phyloP scores from a whole-genome alignment of 768 basidiomycete species.

The Calocybe gangraenosa region DNA sequence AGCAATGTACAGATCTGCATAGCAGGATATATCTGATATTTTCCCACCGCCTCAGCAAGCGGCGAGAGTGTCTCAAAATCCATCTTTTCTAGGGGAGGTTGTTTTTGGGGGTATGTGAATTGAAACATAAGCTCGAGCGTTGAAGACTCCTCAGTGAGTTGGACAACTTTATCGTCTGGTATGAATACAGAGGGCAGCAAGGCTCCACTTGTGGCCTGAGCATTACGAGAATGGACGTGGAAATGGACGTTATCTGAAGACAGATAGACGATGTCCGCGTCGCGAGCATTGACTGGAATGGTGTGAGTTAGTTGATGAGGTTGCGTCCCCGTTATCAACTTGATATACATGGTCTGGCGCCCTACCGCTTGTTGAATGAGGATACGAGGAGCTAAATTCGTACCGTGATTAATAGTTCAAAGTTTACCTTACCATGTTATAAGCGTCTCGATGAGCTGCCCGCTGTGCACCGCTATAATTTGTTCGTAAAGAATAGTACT shows the following conservation, averaged over 20 bases:
- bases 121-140: constrained; percentile 18
- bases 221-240: constrained; percentile 14
- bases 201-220: constrained; percentile 9
- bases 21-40: constrained; percentile 19
- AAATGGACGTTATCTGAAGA: constrained; percentile 21
- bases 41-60: constrained; percentile 18
- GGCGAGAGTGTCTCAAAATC: constrained; percentile 7
- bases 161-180: constrained; percentile 4
- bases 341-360: constrained; percentile 12
- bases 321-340: constrained; percentile 15
- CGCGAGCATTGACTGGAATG: constrained; percentile 17
- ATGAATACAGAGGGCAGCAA: constrained; percentile 11
- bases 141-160: constrained; percentile 11
- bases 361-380: neutral
- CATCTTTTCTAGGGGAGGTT: constrained; percentile 7
- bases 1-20: constrained; percentile 16
- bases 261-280: constrained; percentile 20
- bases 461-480: too few species aligned
- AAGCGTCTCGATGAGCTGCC: too few species aligned
- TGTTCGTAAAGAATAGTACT: too few species aligned
- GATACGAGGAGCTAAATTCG: too few species aligned
- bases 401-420: too few species aligned
- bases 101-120: constrained; percentile 14
- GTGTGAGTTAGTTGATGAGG: constrained; percentile 3
- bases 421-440: too few species aligned